Evolutionary conservation across 768 basidiomycete species (phyloP), one percentile per base, ranked within the genome.

Genomic region (Nidula microcarpa): DNA sequence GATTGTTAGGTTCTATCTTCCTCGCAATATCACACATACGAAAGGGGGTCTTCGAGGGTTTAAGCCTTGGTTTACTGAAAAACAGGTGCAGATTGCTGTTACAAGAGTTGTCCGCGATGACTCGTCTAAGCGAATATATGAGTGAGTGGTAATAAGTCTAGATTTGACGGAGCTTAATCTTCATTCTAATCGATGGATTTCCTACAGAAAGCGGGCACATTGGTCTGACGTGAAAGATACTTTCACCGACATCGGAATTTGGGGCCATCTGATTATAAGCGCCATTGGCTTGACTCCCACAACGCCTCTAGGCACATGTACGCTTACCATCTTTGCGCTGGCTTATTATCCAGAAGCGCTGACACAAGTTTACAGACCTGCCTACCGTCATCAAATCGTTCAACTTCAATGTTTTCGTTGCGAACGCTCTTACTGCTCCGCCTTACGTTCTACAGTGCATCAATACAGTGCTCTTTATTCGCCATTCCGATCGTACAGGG

Each of bases 361-460:
- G 36, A 35, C 8, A 53, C 13, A 30, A 17, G n/a, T n/a, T 13
- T 37, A 6, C 45, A 73, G 71, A 73, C 51, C 62, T 73, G n/a
- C 72, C 70, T 14, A 69, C 70, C 7, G 66, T 73, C 49, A 72
- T 73, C 56, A 73, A 72, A 51, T 65, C 67, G 0, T 72, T 73
- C 57, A 50, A 69, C 49, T 73, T 73, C 59, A 64, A 64, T 55
- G 66, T 71, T 5, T 69, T 68, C 44, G 62, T 64, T 16, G 66
- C 72, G 6, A 74, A 74, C 48, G 72, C 72, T 0, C 53, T 74
- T 17, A 73, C 71, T 0, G 71, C 71, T 0, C 71, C 71, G n/a
- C 71, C 71, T 5, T 69, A 73, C 51, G 51, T 73, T 43, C 55
- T 73, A 0, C 69, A 71, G 61, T 68, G 65, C 36, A 65, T 71